phyloP scores from a whole-genome alignment of 106 monocot species.

The Acorus gramineus region DNA sequence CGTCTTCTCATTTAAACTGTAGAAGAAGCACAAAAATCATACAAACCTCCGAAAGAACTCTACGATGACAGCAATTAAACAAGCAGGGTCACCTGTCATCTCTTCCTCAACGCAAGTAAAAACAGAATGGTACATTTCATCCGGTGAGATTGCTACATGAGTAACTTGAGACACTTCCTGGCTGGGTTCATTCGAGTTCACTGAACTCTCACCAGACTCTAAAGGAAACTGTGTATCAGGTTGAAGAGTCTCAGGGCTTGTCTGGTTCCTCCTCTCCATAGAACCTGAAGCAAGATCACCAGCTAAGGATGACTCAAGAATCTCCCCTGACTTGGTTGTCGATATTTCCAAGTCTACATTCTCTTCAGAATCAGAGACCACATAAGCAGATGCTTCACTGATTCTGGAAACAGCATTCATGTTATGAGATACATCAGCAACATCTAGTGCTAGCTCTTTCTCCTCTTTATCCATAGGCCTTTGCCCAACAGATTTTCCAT shows the following conservation, averaged over 20 bases:
- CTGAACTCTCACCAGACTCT: conserved; percentile 11
- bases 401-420: conserved; percentile 11
- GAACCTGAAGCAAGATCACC: conserved; percentile 18
- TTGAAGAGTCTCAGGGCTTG: conserved; percentile 7
- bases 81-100: conserved; percentile 78
- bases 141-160: conserved; percentile 66
- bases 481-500: conserved; percentile 8
- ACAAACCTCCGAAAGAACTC: conserved; percentile 76
- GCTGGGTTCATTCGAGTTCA: conserved; percentile 21
- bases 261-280: conserved; percentile 1
- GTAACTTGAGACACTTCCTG: conserved; percentile 19
- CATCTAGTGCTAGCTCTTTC: conserved; percentile 5
- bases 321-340: conserved; percentile 6
- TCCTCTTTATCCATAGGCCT: conserved; percentile 9
- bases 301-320: conserved; percentile 7
- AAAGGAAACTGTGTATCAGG: conserved; percentile 18
- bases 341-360: conserved; percentile 15
- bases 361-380: conserved; percentile 31
- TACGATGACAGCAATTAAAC: conserved; percentile 61
- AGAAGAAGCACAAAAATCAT: neutral
- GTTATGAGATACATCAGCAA: conserved; percentile 13
- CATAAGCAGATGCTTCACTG: neutral
- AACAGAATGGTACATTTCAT: conserved; percentile 73
- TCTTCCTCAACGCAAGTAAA: conserved; percentile 76
- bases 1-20: neutral